Percentiles rank a stretch among this genome's conserved stretches.
phyloP scores from a whole-genome alignment of 495 filamentous ascomycete species.

The Penicillium arizonense region DNA sequence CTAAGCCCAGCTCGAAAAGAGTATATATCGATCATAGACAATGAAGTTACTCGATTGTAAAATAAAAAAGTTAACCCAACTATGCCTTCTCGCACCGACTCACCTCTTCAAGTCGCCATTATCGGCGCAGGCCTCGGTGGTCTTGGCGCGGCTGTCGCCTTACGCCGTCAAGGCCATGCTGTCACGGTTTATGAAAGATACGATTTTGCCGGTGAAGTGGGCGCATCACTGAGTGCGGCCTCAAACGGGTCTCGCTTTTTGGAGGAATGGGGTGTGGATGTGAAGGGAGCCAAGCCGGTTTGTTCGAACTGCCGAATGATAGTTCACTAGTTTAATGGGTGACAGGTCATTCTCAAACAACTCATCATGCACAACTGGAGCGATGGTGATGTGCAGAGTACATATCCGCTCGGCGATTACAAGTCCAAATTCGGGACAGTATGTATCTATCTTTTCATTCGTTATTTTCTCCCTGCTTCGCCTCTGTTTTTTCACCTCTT shows the following conservation, averaged over 20 bases:
- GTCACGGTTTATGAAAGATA: constrained; percentile 42
- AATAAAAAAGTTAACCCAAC: constrained; percentile 5
- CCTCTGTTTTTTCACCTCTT: too few relatives aligned
- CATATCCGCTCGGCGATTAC: constrained; percentile 28
- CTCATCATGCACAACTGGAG: constrained; percentile 32
- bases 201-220: constrained; percentile 30
- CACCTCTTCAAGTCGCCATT: constrained; percentile 31
- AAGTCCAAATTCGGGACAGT: constrained; percentile 27
- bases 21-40: too few relatives aligned
- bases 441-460: background rate
- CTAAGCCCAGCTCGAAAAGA: too few relatives aligned
- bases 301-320: background rate
- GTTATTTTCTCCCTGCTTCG: too few relatives aligned
- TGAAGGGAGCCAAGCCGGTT: constrained; percentile 27
- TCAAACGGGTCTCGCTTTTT: constrained; percentile 28
- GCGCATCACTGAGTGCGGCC: constrained; percentile 26
- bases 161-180: constrained; percentile 50
- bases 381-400: constrained; percentile 23
- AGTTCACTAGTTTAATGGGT: background rate
- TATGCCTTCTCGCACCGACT: constrained; percentile 23
- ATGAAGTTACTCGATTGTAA: background rate
- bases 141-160: constrained; percentile 47
- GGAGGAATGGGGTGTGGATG: constrained; percentile 29
- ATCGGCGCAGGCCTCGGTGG: constrained; percentile 58
- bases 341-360: constrained; percentile 27